Conservation (phyloP, 345 rosid species). For the Pelargonium nanum region DNA sequence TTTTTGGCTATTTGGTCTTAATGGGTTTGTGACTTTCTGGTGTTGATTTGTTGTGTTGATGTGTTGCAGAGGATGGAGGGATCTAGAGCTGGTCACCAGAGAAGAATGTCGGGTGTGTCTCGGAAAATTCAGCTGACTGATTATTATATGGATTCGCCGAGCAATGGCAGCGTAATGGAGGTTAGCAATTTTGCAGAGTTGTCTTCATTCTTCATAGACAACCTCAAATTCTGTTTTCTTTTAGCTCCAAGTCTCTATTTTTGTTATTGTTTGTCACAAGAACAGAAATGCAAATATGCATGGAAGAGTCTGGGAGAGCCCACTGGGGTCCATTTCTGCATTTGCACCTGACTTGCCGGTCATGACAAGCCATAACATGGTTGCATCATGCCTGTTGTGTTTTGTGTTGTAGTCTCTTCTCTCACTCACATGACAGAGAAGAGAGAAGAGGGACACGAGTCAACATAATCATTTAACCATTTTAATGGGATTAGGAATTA, state of each 20-base stretch:
- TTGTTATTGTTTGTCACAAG: background rate
- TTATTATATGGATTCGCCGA: constrained; percentile 23
- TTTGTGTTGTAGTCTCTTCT: background rate
- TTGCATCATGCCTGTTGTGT: background rate
- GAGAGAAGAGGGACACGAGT: background rate
- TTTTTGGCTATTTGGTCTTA: background rate
- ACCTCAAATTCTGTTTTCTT: background rate
- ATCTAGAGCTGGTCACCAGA: constrained; percentile 25
- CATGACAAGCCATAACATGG: background rate
- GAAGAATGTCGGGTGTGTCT: constrained; percentile 28
- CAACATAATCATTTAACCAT: background rate
- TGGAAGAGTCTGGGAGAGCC: background rate
- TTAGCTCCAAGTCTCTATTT: background rate
- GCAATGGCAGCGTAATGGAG: constrained; percentile 35
- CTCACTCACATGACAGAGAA: background rate
- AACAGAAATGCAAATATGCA: background rate
- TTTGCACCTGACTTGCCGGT: background rate
- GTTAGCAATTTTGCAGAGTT: constrained; percentile 14
- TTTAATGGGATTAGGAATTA: background rate
- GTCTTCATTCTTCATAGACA: background rate
- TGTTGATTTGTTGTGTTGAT: background rate
- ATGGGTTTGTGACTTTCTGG: background rate
- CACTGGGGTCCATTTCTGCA: background rate
- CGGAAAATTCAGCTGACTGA: constrained; percentile 32
- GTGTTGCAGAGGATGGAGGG: constrained; percentile 29